A percentile compares a stretch with the other conserved stretches of the same genome.
Conservation (phyloP, 1,284 basidiomycete species). For the Meira nashicola region DNA sequence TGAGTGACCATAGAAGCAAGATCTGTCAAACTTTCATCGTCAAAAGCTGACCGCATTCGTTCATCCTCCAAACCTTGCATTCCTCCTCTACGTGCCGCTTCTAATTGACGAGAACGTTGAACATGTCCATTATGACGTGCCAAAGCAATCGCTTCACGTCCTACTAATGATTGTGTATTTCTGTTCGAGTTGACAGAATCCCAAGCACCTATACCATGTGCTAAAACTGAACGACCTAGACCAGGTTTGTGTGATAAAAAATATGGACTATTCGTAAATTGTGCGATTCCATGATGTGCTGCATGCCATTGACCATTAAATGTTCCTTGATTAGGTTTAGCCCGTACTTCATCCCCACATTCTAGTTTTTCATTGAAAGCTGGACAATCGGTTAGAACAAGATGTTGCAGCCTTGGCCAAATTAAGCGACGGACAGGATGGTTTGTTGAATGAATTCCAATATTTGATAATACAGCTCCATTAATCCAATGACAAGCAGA, state of each 20-base stretch:
- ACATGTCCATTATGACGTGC: too few relatives aligned
- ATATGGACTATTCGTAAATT: neutral
- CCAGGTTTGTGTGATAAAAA: neutral
- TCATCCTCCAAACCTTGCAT: too few relatives aligned
- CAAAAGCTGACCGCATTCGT: too few relatives aligned
- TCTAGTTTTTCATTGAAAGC: neutral
- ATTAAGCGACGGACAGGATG: neutral
- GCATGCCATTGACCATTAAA: conserved; percentile 1
- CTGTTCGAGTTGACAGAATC: too few relatives aligned
- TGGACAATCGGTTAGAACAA: neutral
- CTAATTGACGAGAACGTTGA: too few relatives aligned
- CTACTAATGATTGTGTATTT: too few relatives aligned
- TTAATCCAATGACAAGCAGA: neutral
- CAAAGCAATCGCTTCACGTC: too few relatives aligned
- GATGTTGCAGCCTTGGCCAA: conserved; percentile 3
- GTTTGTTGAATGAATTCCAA: neutral
- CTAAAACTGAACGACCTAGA: neutral
- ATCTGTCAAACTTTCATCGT: too few relatives aligned
- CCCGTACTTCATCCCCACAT: neutral
- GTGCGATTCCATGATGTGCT: neutral
- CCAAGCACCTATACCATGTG: too few relatives aligned
- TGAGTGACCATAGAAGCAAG: too few relatives aligned
- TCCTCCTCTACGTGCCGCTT: too few relatives aligned
- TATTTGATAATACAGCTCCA: neutral
- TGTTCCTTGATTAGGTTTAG: neutral